A percentile compares a stretch with the other conserved stretches of the same genome.
Conservation (phyloP, 768 basidiomycete genomes). For the Tricholoma sp. region DNA sequence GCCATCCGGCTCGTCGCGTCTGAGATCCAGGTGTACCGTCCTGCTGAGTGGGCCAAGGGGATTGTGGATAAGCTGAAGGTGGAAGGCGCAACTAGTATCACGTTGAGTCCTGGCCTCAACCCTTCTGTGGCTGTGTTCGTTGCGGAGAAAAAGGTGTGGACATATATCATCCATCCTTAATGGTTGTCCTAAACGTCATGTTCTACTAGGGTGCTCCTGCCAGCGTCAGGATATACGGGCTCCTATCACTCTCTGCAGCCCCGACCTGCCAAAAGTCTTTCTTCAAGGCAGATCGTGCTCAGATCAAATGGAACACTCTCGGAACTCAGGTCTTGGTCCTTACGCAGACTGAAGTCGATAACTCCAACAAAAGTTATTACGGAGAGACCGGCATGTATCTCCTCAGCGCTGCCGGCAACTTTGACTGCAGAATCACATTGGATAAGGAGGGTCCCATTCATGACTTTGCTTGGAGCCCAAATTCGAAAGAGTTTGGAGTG, state of each 20-base stretch:
- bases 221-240: constrained; percentile 76
- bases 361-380: constrained; percentile 96
- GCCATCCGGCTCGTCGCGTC: constrained; percentile 74
- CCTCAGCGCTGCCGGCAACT: constrained; percentile 87
- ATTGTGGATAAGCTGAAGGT: constrained; percentile 77
- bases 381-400: constrained; percentile 96
- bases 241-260: constrained; percentile 49
- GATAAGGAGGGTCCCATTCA: constrained; percentile 98
- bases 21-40: constrained; percentile 81
- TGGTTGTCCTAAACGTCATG: background rate
- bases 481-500: constrained; percentile 94
- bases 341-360: constrained; percentile 96
- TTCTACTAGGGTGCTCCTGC: constrained; percentile 74
- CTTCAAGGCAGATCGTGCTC: constrained; percentile 90
- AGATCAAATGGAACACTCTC: constrained; percentile 94
- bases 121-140: constrained; percentile 90
- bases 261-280: constrained; percentile 90
- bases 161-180: background rate
- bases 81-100: constrained; percentile 74
- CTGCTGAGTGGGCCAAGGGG: constrained; percentile 75
- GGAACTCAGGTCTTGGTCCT: constrained; percentile 90
- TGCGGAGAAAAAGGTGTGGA: constrained; percentile 81
- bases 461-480: constrained; percentile 94
- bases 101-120: constrained; percentile 79
- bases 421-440: constrained; percentile 81